Conservation (phyloP, 1,284 basidiomycete species). For the Meira nashicola region DNA sequence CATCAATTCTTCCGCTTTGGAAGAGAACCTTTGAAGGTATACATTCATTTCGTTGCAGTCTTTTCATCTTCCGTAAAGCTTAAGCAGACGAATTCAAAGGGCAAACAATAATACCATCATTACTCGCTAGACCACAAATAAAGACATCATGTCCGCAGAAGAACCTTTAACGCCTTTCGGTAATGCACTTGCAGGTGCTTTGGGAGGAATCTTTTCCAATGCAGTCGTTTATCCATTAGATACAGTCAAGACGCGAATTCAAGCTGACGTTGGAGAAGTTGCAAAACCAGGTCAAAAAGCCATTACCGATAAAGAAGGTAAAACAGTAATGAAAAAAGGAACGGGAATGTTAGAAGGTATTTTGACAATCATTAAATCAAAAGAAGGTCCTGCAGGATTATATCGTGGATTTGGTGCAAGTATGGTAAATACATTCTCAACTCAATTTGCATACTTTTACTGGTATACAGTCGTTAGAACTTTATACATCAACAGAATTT, state of each 20-base stretch:
- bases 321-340: conserved; percentile 38
- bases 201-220: conserved; percentile 61
- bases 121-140: not conserved
- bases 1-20: too few relatives aligned
- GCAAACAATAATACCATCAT: too few relatives aligned
- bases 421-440: conserved; percentile 96
- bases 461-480: conserved; percentile 88
- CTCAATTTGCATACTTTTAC: conserved; percentile 96
- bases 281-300: conserved; percentile 54
- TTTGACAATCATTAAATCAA: conserved; percentile 38
- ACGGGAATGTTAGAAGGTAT: conserved; percentile 45
- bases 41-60: too few relatives aligned
- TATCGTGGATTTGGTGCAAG: conserved; percentile 95
- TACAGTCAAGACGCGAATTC: conserved; percentile 91
- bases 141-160: conserved; percentile 17
- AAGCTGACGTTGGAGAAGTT: conserved; percentile 57
- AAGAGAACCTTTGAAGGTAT: too few relatives aligned
- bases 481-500: conserved; percentile 59
- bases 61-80: too few relatives aligned
- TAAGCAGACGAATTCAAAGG: too few relatives aligned
- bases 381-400: conserved; percentile 60
- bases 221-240: conserved; percentile 87
- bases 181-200: conserved; percentile 85
- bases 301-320: conserved; percentile 61
- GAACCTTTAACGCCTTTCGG: conserved; percentile 78